Conservation (phyloP, 2,329 filamentous ascomycete species). For the Fusarium ambrosium region DNA sequence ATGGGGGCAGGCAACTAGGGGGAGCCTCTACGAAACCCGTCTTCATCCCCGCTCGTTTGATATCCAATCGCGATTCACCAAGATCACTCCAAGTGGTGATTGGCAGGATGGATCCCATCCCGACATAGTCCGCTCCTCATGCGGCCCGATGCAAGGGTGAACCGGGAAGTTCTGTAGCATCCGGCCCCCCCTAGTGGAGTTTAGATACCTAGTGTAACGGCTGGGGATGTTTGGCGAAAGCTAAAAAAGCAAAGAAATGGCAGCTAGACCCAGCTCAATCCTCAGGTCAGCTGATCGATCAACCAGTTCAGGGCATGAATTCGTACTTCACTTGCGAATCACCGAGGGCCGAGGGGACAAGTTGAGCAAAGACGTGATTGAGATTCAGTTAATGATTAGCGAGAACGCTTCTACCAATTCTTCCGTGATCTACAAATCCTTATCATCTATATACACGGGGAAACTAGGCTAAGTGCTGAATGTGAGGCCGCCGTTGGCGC, state of each 20-base stretch:
- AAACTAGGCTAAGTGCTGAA: conserved; percentile 17
- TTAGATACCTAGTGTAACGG: not conserved
- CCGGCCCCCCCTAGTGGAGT: not conserved
- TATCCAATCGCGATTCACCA: not conserved
- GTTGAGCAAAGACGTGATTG: not conserved
- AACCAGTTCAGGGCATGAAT: not conserved
- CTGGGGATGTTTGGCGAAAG: not conserved
- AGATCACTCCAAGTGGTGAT: not conserved
- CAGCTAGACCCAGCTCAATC: not conserved
- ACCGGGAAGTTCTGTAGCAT: not conserved
- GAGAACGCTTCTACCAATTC: not conserved
- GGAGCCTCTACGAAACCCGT: not conserved
- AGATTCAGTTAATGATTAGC: not conserved
- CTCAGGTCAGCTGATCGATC: not conserved
- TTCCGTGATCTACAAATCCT: not conserved
- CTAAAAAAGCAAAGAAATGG: not conserved
- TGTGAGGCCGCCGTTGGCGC: conserved; percentile 67
- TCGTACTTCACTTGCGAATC: not conserved
- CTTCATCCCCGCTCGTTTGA: not conserved
- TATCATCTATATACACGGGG: not conserved
- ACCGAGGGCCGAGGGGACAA: not conserved
- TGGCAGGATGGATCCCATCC: not conserved
- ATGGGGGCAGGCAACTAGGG: not conserved
- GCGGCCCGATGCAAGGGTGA: not conserved
- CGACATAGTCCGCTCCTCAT: not conserved